Evolutionary conservation across 2,329 filamentous ascomycete genomes (phyloP).

Genomic region (Botrytis tulipae): DNA sequence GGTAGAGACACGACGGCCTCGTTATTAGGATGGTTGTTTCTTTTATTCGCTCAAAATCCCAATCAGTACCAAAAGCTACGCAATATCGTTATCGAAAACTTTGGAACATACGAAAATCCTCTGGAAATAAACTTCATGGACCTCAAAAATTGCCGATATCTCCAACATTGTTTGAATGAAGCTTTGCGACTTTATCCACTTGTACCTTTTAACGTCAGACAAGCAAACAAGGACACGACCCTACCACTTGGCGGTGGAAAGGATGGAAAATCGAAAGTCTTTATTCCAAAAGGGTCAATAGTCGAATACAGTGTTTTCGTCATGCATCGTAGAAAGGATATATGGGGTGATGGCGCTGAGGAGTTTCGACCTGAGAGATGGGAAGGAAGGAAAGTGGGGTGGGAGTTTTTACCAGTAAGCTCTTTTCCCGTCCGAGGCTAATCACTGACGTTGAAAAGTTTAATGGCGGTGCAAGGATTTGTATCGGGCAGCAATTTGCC

Average conservation of each 20-base stretch:
- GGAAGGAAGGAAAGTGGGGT: constrained; percentile 30
- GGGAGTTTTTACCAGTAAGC: constrained; percentile 55
- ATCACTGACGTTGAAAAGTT: constrained; percentile 13
- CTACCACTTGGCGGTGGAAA: constrained; percentile 37
- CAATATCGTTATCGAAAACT: constrained; percentile 24
- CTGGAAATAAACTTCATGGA: constrained; percentile 49
- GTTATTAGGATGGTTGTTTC: constrained; percentile 40
- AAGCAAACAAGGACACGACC: constrained; percentile 26
- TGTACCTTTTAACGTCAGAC: constrained; percentile 32
- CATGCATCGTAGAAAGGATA: constrained; percentile 41
- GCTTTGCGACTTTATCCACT: constrained; percentile 42
- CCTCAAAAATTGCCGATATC: constrained; percentile 51
- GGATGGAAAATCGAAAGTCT: constrained; percentile 33
- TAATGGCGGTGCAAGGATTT: constrained; percentile 43
- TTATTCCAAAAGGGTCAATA: constrained; percentile 30
- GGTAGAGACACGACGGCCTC: constrained; percentile 45
- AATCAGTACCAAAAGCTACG: constrained; percentile 37
- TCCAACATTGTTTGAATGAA: constrained; percentile 56
- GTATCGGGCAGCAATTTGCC: constrained; percentile 53
- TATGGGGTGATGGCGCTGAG: constrained; percentile 42
- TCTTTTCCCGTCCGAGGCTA: neutral
- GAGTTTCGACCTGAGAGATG: constrained; percentile 44
- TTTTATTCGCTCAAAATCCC: constrained; percentile 30
- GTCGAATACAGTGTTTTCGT: constrained; percentile 26
- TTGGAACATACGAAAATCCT: constrained; percentile 40